Conservation (phyloP, 192 early-diverging fungal genomes). For the Dissophora globulifera region DNA sequence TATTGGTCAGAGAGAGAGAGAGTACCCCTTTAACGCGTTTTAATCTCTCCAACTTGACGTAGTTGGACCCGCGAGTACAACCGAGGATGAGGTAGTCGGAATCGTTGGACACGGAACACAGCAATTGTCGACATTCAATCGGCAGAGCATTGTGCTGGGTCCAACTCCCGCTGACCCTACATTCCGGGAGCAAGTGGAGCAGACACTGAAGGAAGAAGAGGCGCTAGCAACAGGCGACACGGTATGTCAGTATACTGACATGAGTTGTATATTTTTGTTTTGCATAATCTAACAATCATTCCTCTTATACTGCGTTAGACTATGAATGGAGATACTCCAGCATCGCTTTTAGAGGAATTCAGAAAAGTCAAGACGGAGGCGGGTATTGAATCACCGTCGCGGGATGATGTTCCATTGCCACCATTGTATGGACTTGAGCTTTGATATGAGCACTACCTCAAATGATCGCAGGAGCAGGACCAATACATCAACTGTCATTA, state of each 20-base stretch:
- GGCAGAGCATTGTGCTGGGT: slow-evolving; percentile 81
- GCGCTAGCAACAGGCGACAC: slow-evolving; percentile 19
- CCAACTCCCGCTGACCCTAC: slow-evolving; percentile 73
- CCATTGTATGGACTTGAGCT: slow-evolving; percentile 64
- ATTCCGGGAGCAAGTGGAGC: slow-evolving; percentile 86
- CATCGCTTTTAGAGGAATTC: slow-evolving; percentile 64
- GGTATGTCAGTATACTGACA: no score
- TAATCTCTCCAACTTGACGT: neutral
- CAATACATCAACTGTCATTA: no score
- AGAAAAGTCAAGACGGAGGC: slow-evolving; percentile 71
- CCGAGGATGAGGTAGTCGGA: slow-evolving; percentile 73
- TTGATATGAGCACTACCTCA: no score
- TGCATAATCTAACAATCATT: no score
- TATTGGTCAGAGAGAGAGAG: neutral
- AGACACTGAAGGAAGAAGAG: slow-evolving; percentile 76
- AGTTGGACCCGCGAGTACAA: slow-evolving; percentile 39
- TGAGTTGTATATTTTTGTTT: no score
- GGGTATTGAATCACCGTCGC: slow-evolving; percentile 65
- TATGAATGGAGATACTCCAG: slow-evolving; percentile 37
- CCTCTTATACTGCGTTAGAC: slow-evolving; percentile 1
- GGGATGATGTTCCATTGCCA: slow-evolving; percentile 76
- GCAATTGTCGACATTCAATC: slow-evolving; percentile 84
- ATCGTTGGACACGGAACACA: slow-evolving; percentile 76
- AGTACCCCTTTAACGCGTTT: neutral
- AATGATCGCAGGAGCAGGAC: no score